phyloP scores from a whole-genome alignment of 164 flowering plant genomes.

The Annona cherimola region DNA sequence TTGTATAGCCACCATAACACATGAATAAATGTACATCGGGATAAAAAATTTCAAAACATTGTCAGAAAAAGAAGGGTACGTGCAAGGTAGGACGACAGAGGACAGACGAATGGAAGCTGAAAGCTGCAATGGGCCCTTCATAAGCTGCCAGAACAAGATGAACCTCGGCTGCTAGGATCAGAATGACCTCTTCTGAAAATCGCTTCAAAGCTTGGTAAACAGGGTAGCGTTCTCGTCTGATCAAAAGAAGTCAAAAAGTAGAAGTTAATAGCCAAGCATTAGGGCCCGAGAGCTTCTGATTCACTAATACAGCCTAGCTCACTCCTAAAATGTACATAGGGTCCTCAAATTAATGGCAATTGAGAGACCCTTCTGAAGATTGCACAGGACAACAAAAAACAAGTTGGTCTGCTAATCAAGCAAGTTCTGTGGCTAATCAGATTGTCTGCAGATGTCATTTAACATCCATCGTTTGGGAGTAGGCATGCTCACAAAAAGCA shows the following conservation, averaged over 20 bases:
- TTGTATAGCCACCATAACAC: not conserved
- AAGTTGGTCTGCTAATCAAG: not conserved
- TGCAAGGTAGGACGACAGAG: not conserved
- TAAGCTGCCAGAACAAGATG: constrained; percentile 7
- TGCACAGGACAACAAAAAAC: not conserved
- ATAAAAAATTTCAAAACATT: not conserved
- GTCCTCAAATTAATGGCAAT: not conserved
- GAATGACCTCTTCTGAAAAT: constrained; percentile 54
- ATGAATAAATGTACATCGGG: not conserved
- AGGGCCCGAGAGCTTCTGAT: not conserved
- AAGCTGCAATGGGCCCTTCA: not conserved
- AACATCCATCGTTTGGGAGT: not conserved
- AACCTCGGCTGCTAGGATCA: constrained; percentile 30
- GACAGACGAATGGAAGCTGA: not conserved
- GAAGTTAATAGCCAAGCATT: not conserved
- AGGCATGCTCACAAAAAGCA: not conserved
- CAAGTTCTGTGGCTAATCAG: not conserved
- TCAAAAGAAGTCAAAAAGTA: not conserved
- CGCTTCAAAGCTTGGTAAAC: constrained; percentile 60
- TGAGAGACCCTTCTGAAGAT: not conserved
- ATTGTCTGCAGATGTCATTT: not conserved
- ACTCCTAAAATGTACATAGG: not conserved
- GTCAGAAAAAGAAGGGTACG: not conserved
- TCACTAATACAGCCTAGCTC: not conserved
- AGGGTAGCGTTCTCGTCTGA: constrained; percentile 59